Evolutionary conservation across 2,329 filamentous ascomycete species (phyloP), one percentile per base, ranked within the genome.

Genomic region (Fusarium sp.): DNA sequence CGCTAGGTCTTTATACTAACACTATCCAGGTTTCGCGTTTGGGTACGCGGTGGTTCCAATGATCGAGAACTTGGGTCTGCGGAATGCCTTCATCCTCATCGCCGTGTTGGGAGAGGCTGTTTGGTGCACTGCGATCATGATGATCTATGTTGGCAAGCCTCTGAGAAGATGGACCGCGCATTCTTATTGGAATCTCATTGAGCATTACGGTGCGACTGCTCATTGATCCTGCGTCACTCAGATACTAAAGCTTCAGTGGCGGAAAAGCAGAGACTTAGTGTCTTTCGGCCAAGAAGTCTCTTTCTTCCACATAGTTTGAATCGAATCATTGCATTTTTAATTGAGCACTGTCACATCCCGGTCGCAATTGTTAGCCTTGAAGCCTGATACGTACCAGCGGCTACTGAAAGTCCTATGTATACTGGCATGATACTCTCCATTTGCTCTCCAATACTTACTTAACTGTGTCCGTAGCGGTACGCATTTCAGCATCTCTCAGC

Each of bases 111-210:
- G 58, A 49, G 54, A 49, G 28, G 54, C 54, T 35, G 54, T 58
- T n/a, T 58, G 54, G 54, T 58, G 54, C 13, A 58, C 54, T 58
- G 54, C 54, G 12, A 58, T 58, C 23, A 35, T 49, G 54, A 58
- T 58, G 54, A 58, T 58, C 1, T 58, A 58, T 9, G 54, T 49
- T 35, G 54, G 54, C 15, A 58, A 58, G 30, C 54, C 54, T 13
- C 23, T 58, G 12, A 58, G 54, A 28, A 32, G 30, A 13, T 35
- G 54, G 54, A 58, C 54, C 9, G 54, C 54, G 16, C 30, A 35
- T 11, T 58, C 54, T 5, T 58, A 58, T 35, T 58, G 54, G 54
- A 58, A 58, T n/a, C 54, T 58, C 11, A 58, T 58, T 18, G 30
- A 58, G 42, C 30, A 49, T 33, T 58, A 58, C 38, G 54, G 54